phyloP scores from a whole-genome alignment of 768 basidiomycete genomes.

The Calocybe indica region DNA sequence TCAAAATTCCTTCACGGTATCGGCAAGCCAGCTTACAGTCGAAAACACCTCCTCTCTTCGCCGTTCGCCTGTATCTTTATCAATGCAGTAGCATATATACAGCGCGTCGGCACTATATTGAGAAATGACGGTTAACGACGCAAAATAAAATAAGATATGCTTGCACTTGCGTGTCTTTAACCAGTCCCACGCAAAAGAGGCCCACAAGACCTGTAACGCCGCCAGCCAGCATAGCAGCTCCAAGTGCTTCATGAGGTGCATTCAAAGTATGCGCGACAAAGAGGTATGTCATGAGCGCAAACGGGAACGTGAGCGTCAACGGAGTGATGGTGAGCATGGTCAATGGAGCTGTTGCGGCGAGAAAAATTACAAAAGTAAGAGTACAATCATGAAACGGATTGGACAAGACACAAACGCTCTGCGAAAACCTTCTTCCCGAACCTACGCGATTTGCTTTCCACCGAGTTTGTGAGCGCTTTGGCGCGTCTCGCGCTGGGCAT shows the following conservation, averaged over 20 bases:
- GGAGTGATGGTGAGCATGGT: constrained; percentile 74
- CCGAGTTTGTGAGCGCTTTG: constrained; percentile 33
- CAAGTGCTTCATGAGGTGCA: constrained; percentile 67
- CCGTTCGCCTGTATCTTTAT: constrained; percentile 35
- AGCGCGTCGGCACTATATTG: constrained; percentile 35
- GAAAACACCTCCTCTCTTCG: constrained; percentile 36
- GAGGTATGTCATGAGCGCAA: constrained; percentile 77
- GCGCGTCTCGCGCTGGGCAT: constrained; percentile 48
- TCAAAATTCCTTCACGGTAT: not conserved
- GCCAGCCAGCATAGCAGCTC: constrained; percentile 72
- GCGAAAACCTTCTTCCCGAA: constrained; percentile 42
- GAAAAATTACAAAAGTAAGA: too few species aligned
- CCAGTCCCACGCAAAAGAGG: constrained; percentile 75
- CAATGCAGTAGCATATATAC: constrained; percentile 45
- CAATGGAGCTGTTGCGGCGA: constrained; percentile 42
- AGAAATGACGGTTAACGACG: not conserved
- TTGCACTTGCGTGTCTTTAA: constrained; percentile 54
- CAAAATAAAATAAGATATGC: not conserved
- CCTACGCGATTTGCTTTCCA: constrained; percentile 24
- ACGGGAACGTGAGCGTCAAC: constrained; percentile 74
- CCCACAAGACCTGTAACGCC: constrained; percentile 78
- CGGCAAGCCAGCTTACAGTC: constrained; percentile 21
- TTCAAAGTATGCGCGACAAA: constrained; percentile 80
- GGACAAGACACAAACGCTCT: constrained; percentile 44
- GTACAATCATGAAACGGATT: not conserved